Base-by-base conservation (phyloP, 2,329 filamentous ascomycete species). In the Fusarium buxicola region DNA sequence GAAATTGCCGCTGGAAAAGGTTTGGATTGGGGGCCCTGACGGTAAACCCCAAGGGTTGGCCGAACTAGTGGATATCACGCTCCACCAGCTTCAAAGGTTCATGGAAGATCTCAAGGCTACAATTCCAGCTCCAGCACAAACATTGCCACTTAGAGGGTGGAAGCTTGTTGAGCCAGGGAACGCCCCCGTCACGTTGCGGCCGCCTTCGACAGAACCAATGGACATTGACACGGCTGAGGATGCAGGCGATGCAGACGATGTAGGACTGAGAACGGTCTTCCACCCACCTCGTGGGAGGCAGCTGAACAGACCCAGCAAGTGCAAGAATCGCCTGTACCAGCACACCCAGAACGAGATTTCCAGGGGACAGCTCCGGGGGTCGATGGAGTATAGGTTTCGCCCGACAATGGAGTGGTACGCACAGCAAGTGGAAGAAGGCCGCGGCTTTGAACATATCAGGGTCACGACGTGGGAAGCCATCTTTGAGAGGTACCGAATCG, bases 391-490 rank as follows among this genome's bases (percentile, higher is more conserved):
- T 64, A 68, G 67, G 13, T 86, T 82, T 63, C 69, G 68, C 36
- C 78, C 82, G 8, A 87, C 85, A 2, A 57, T 75, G 57, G 72
- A 80, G 5, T 87, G 85, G 85, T 87, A 87, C 60, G 63, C 65
- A 4, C 74, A 80, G 32, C 81, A 84, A 60, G 64, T 75, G 21
- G 68, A 69, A 1, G 81, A 83, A 65, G 82, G 81, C 3, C 77
- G 83, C 16, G 80, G 77, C 1, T 84, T 77, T 51, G 79, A 80
- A 47, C 83, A 86, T 58, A 73, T 87, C 5, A 66, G 72, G 5
- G 78, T 87, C 6, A 73, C 72, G 28, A 55, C 70, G 3, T 86
- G 80, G 78, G 73, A 80, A 28, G 65, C 51, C 7, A 73, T 84
- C 8, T 79, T 82, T 35, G 51, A 68, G 10, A 58, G 65, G 21